Conservation (phyloP, 2,329 filamentous ascomycete genomes). For the Hymenoscyphus fraxineus region DNA sequence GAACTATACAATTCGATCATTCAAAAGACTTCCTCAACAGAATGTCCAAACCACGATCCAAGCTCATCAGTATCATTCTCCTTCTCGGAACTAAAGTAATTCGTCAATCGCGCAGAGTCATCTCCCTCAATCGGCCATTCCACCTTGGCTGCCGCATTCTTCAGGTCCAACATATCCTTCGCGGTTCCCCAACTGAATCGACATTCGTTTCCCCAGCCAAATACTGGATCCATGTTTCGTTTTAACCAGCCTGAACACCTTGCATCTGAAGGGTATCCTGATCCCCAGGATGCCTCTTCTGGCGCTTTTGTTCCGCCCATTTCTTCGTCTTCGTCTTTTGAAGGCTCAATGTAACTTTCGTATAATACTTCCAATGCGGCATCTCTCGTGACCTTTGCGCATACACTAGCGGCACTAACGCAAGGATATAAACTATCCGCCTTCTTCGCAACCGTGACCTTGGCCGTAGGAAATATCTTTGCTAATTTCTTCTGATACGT, state of each 20-base stretch:
- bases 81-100: slow-evolving; percentile 58
- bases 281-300: slow-evolving; percentile 66
- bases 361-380: slow-evolving; percentile 80
- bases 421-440: slow-evolving; percentile 89
- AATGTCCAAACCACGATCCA: slow-evolving; percentile 71
- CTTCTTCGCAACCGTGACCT: slow-evolving; percentile 80
- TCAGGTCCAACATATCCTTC: slow-evolving; percentile 77
- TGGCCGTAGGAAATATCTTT: slow-evolving; percentile 73
- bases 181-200: slow-evolving; percentile 94
- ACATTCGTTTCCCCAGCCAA: slow-evolving; percentile 92
- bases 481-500: slow-evolving; percentile 83
- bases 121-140: slow-evolving; percentile 79
- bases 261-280: slow-evolving; percentile 86
- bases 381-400: slow-evolving; percentile 93
- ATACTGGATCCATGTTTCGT: slow-evolving; percentile 83
- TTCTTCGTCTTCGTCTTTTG: slow-evolving; percentile 31
- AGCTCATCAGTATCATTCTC: slow-evolving; percentile 53
- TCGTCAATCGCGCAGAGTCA: slow-evolving; percentile 66
- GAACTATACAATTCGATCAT: background rate
- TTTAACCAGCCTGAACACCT: slow-evolving; percentile 79
- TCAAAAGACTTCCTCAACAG: slow-evolving; percentile 33
- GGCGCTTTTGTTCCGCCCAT: slow-evolving; percentile 30
- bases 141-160: slow-evolving; percentile 63
- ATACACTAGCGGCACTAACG: slow-evolving; percentile 90
- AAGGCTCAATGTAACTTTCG: slow-evolving; percentile 30